Conservation (phyloP, 129 eudicot genomes). For the Escallonia herrerae region DNA sequence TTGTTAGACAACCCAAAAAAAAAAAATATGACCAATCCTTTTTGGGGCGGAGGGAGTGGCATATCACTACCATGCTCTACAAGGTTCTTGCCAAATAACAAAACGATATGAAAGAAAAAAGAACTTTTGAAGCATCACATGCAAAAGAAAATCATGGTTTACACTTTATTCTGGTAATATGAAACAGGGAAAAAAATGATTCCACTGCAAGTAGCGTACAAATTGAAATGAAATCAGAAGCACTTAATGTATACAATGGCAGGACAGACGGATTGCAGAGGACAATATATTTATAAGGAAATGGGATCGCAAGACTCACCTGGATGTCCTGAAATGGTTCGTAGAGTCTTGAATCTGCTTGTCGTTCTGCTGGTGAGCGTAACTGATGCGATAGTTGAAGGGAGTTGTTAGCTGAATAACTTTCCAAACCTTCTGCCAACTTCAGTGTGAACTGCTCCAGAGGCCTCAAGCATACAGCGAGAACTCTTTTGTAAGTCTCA, state of each 20-base stretch:
- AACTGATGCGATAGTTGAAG: slow-evolving; percentile 58
- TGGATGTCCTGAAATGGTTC: slow-evolving; percentile 71
- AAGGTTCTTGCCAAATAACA: too few species aligned
- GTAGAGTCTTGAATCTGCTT: slow-evolving; percentile 30
- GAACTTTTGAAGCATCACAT: too few species aligned
- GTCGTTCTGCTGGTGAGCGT: slow-evolving; percentile 37
- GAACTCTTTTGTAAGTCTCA: slow-evolving; percentile 80
- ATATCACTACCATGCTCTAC: too few species aligned
- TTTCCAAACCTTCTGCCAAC: slow-evolving; percentile 45
- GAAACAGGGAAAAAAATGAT: too few species aligned
- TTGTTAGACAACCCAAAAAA: too few species aligned
- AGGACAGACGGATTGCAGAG: not conserved
- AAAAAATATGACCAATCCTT: too few species aligned
- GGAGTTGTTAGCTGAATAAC: slow-evolving; percentile 41
- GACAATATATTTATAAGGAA: not conserved
- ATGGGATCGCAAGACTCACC: slow-evolving; percentile 25
- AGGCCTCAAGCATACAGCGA: slow-evolving; percentile 70
- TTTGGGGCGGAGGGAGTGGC: too few species aligned
- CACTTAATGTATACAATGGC: not conserved
- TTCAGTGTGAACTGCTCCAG: slow-evolving; percentile 59
- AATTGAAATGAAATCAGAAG: too few species aligned
- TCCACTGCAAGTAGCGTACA: too few species aligned
- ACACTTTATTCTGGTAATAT: too few species aligned
- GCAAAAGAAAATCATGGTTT: too few species aligned
- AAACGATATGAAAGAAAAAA: too few species aligned